Evolutionary conservation across 805 yeast genomes (phyloP).

Genomic region (Yarrowia sp.): DNA sequence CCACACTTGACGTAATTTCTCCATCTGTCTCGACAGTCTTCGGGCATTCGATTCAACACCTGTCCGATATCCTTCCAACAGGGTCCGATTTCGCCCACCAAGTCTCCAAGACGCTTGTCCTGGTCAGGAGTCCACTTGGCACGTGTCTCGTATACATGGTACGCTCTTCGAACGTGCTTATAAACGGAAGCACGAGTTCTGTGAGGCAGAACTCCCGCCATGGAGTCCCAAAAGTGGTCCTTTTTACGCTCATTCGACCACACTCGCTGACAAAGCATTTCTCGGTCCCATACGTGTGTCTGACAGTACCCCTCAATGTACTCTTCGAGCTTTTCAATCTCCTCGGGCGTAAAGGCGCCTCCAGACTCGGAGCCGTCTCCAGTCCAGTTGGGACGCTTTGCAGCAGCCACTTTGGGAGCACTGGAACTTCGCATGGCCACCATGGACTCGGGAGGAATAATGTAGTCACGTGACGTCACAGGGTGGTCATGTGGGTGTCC

Average conservation of each 20-base stretch:
- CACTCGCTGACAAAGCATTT: constrained; percentile 74
- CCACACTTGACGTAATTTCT: constrained; percentile 95
- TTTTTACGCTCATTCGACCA: constrained; percentile 84
- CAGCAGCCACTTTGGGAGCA: background rate
- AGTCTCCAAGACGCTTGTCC: constrained; percentile 61
- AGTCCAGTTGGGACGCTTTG: constrained; percentile 31
- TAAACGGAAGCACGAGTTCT: constrained; percentile 87
- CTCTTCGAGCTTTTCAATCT: constrained; percentile 65
- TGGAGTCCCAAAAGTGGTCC: constrained; percentile 85
- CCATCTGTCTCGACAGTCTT: constrained; percentile 96
- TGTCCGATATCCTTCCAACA: constrained; percentile 88
- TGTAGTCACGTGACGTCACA: background rate
- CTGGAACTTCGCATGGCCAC: background rate
- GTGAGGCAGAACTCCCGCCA: constrained; percentile 75
- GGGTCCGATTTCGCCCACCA: constrained; percentile 67
- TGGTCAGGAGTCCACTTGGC: constrained; percentile 90
- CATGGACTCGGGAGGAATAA: constrained; percentile 18
- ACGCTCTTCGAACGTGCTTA: constrained; percentile 87
- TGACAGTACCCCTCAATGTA: constrained; percentile 69
- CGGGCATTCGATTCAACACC: constrained; percentile 88
- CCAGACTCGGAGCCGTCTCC: constrained; percentile 37
- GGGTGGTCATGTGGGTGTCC: constrained; percentile 9
- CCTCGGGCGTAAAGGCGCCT: constrained; percentile 59
- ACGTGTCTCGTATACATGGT: constrained; percentile 80
- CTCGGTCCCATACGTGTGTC: constrained; percentile 59